A percentile compares a stretch with the other conserved stretches of the same genome.
phyloP scores from a whole-genome alignment of 1,139 yeast genomes.

The Williopsis jadinii region DNA sequence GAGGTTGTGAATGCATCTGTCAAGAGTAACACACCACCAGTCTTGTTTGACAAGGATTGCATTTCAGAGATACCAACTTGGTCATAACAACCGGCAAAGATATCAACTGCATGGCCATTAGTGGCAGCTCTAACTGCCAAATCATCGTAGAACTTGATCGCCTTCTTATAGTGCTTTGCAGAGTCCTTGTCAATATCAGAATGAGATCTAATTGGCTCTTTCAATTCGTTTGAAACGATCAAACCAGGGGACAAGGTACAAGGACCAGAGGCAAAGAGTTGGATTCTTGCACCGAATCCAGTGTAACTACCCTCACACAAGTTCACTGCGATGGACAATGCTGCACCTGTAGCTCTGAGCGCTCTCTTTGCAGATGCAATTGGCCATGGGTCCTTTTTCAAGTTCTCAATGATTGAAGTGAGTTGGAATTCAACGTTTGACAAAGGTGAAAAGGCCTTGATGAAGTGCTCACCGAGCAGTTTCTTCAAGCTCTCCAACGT shows the following conservation, averaged over 20 bases:
- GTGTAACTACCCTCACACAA: conserved; percentile 82
- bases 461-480: conserved; percentile 41
- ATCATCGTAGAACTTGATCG: conserved; percentile 76
- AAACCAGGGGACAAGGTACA: conserved; percentile 94
- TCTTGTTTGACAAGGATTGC: conserved; percentile 80
- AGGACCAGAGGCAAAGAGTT: conserved; percentile 92
- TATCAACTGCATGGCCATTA: conserved; percentile 84
- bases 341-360: conserved; percentile 89
- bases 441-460: conserved; percentile 76
- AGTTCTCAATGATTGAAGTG: conserved; percentile 71
- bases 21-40: conserved; percentile 90
- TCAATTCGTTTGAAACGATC: conserved; percentile 85
- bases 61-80: conserved; percentile 97
- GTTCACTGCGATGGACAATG: conserved; percentile 77
- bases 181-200: conserved; percentile 87
- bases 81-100: conserved; percentile 96
- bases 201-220: conserved; percentile 96
- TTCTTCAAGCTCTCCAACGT: conserved; percentile 67
- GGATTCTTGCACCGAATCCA: conserved; percentile 84
- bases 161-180: conserved; percentile 90
- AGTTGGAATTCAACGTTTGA: conserved; percentile 84
- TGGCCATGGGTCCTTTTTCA: conserved; percentile 88
- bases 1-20: conserved; percentile 96
- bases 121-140: conserved; percentile 68
- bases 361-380: conserved; percentile 85